Evolutionary conservation across 2,329 filamentous ascomycete species (phyloP).

Genomic region (Colletotrichum sp.): DNA sequence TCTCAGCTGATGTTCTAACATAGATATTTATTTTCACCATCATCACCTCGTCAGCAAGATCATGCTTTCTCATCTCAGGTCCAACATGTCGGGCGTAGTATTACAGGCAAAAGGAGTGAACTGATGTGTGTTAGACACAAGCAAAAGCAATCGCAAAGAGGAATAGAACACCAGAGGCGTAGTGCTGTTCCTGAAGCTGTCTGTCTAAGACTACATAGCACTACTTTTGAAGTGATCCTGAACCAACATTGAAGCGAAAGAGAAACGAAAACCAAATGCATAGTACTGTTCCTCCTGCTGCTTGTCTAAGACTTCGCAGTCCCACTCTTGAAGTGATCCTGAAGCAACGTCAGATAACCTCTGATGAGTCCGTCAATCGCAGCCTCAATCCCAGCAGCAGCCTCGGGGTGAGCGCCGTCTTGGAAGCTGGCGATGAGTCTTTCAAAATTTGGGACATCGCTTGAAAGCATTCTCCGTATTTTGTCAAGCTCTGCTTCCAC

Average conservation of each 20-base stretch:
- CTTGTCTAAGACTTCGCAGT: not conserved
- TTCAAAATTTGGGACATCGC: not conserved
- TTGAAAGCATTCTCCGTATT: not conserved
- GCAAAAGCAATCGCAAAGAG: not conserved
- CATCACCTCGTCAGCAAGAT: not conserved
- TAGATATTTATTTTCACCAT: not conserved
- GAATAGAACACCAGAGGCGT: fast-evolving
- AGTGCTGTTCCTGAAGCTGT: not conserved
- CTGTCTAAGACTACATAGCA: not conserved
- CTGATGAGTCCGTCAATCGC: not conserved
- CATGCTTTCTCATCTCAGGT: not conserved
- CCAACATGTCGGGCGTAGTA: not conserved
- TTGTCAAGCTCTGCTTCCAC: not conserved
- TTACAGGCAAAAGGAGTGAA: not conserved
- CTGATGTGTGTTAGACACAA: not conserved
- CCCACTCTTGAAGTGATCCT: not conserved
- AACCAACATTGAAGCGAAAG: not conserved
- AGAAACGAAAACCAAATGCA: not conserved
- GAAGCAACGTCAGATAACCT: not conserved
- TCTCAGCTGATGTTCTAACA: not conserved
- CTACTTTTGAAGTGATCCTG: not conserved
- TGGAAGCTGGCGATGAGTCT: not conserved
- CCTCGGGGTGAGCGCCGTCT: not conserved
- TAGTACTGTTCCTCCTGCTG: not conserved
- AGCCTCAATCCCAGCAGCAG: not conserved